Conservation (phyloP, 2,329 filamentous ascomycete species). For the Periglandula ipomoeae region DNA sequence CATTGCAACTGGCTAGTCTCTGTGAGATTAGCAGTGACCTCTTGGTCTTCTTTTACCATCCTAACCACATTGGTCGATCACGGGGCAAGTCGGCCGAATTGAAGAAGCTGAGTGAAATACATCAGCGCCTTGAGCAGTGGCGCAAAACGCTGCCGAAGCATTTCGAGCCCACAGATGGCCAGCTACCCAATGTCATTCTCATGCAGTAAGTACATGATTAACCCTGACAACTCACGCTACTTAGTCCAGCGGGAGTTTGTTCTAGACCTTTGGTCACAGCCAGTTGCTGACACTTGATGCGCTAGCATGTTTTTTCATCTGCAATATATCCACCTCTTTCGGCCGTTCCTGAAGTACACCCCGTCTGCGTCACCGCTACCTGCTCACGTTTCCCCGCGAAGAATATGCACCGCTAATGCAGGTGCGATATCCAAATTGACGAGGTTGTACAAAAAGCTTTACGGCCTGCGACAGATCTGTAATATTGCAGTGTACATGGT, state of each 20-base stretch:
- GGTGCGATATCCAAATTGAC: conserved; percentile 88
- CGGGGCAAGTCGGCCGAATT: conserved; percentile 74
- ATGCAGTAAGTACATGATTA: conserved; percentile 61
- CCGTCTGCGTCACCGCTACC: conserved; percentile 75
- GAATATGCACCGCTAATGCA: conserved; percentile 84
- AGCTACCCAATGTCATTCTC: conserved; percentile 70
- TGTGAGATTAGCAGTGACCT: conserved; percentile 93
- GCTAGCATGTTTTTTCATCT: conserved; percentile 93
- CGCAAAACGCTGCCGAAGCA: conserved; percentile 74
- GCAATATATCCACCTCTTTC: conserved; percentile 90
- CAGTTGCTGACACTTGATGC: conserved; percentile 14
- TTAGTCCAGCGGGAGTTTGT: background rate
- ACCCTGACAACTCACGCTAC: background rate
- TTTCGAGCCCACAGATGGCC: conserved; percentile 81
- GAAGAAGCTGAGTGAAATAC: conserved; percentile 86
- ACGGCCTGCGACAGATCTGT: conserved; percentile 86
- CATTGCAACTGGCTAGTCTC: conserved; percentile 70
- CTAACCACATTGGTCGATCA: conserved; percentile 52
- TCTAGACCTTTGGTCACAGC: background rate
- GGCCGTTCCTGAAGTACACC: conserved; percentile 87
- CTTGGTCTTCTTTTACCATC: conserved; percentile 84
- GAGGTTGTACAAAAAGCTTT: conserved; percentile 84
- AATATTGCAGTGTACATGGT: conserved; percentile 95
- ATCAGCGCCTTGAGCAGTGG: conserved; percentile 86
- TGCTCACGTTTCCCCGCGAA: conserved; percentile 77